Conservation (phyloP, 2,329 filamentous ascomycete genomes). For the Aspergillus sojae region DNA sequence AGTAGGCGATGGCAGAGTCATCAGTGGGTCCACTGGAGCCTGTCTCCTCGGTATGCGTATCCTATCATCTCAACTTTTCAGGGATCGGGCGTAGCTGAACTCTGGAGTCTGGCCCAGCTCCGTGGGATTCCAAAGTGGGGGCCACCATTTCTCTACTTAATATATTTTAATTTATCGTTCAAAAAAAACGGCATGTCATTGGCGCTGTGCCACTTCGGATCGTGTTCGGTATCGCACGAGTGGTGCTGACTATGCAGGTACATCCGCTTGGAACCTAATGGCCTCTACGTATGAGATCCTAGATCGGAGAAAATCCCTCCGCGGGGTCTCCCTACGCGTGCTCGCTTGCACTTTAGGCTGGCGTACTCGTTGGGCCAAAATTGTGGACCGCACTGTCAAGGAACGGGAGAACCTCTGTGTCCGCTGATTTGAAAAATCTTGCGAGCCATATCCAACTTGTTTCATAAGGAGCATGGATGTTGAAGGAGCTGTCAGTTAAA, state of each 20-base stretch:
- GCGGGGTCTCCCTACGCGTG: not conserved
- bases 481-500: not conserved
- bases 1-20: not conserved
- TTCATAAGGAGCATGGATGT: not conserved
- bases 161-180: conserved; percentile 2
- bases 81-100: conserved; percentile 5
- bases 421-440: not conserved
- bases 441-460: not conserved
- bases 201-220: not conserved
- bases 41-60: not conserved
- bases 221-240: conserved; percentile 1
- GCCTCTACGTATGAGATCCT: not conserved
- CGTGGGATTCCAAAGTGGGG: not conserved
- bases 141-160: not conserved
- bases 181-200: not conserved
- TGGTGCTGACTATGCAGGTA: conserved; percentile 3
- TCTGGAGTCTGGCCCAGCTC: not conserved
- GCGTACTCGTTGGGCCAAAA: not conserved
- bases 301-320: not conserved
- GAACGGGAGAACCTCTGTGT: not conserved
- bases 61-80: not conserved
- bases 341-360: not conserved
- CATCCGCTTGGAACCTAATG: not conserved
- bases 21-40: not conserved
- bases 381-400: not conserved